Evolutionary conservation across 352 stramenopile species (phyloP).

Genomic region (Phytophthora citrophthora): DNA sequence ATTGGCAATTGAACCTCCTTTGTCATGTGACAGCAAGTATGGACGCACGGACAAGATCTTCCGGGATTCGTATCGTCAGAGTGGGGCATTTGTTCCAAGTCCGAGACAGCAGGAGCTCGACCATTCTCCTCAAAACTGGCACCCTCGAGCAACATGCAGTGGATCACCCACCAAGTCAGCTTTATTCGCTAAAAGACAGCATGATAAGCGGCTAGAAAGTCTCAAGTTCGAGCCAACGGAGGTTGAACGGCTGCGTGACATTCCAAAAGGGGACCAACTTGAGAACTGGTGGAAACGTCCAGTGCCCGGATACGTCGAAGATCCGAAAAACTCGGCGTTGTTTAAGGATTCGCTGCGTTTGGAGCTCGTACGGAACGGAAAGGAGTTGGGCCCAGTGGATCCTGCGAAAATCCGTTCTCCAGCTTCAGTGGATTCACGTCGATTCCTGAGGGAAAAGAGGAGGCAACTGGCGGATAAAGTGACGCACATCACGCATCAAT

Average conservation of each 20-base stretch:
- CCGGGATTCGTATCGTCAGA: constrained; percentile 56
- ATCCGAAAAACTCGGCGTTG: constrained; percentile 42
- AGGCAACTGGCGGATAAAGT: constrained; percentile 53
- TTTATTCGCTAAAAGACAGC: constrained; percentile 39
- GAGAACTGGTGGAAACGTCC: constrained; percentile 63
- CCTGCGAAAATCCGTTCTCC: constrained; percentile 50
- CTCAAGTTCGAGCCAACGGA: constrained; percentile 64
- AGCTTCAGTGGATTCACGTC: constrained; percentile 46
- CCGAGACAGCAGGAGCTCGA: constrained; percentile 29
- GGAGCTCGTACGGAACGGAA: constrained; percentile 40
- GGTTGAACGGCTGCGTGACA: constrained; percentile 55
- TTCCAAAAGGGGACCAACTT: constrained; percentile 53
- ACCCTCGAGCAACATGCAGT: constrained; percentile 43
- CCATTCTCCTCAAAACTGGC: constrained; percentile 34
- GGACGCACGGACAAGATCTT: constrained; percentile 52
- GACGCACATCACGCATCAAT: constrained; percentile 41
- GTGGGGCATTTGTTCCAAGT: constrained; percentile 50
- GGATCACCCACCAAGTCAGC: constrained; percentile 46
- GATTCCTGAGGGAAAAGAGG: constrained; percentile 36
- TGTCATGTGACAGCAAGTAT: constrained; percentile 49
- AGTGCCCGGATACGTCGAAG: constrained; percentile 58
- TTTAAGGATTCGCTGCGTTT: constrained; percentile 52
- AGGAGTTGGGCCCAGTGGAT: constrained; percentile 47
- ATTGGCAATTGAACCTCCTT: constrained; percentile 30
- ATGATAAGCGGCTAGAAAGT: constrained; percentile 40